A percentile compares a stretch with the other conserved stretches of the same genome.
phyloP scores from a whole-genome alignment of 2,329 filamentous ascomycete genomes.

The Ophiostoma perfectum region DNA sequence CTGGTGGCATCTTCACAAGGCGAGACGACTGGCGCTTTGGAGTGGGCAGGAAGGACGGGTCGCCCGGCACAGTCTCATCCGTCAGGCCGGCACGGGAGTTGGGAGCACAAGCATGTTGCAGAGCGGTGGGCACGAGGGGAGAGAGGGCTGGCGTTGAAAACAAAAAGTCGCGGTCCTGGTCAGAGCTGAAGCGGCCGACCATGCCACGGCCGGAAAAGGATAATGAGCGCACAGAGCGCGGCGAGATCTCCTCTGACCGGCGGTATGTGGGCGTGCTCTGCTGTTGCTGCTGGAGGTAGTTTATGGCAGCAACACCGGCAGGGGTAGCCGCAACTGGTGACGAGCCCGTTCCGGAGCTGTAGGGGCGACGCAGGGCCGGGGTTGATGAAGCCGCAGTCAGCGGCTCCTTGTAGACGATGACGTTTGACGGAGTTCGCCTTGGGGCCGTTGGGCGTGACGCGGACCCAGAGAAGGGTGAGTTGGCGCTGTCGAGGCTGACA shows the following conservation, averaged over 20 bases:
- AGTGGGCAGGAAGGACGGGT: slow-evolving; percentile 51
- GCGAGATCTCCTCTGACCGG: slow-evolving; percentile 31
- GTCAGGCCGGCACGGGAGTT: slow-evolving; percentile 59
- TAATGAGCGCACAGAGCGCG: slow-evolving; percentile 23
- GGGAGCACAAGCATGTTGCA: slow-evolving; percentile 54
- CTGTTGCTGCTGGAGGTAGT: slow-evolving; percentile 22
- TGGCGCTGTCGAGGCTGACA: slow-evolving; percentile 18
- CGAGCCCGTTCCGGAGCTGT: slow-evolving; percentile 4
- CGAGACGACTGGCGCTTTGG: slow-evolving; percentile 46
- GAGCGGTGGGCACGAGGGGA: slow-evolving; percentile 41
- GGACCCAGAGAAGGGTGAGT: not conserved
- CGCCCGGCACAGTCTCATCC: slow-evolving; percentile 56
- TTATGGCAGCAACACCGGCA: slow-evolving; percentile 11
- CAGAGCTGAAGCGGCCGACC: slow-evolving; percentile 23
- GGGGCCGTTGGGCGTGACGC: slow-evolving; percentile 26
- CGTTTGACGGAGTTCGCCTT: slow-evolving; percentile 41
- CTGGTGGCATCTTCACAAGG: slow-evolving; percentile 46
- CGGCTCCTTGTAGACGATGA: slow-evolving; percentile 48
- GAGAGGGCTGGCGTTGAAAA: slow-evolving; percentile 30
- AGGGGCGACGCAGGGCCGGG: not conserved
- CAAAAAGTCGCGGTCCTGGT: slow-evolving; percentile 25
- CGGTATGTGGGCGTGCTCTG: slow-evolving; percentile 18
- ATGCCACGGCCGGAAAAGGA: slow-evolving; percentile 18
- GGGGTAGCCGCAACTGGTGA: slow-evolving; percentile 7
- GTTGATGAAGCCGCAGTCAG: slow-evolving; percentile 6